These are phyloP conservation scores for Plasmopara halstedii DNA, from an alignment of 352 stramenopile species.

Conservation along the genomic window DNA sequence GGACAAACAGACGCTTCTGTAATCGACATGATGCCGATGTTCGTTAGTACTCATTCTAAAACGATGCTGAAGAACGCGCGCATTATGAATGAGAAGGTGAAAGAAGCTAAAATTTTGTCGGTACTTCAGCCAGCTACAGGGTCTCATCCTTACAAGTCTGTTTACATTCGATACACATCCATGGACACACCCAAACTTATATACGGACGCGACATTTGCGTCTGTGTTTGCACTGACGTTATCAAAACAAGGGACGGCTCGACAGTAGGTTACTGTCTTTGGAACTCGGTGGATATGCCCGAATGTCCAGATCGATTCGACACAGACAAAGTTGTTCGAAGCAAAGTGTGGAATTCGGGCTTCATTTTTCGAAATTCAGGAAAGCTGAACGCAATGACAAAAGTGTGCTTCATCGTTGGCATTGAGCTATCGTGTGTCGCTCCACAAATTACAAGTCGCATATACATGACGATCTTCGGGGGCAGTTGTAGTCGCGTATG, in stretches of 20 bases:
- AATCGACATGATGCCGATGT: constrained; percentile 43
- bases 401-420: constrained; percentile 44
- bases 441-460: constrained; percentile 18
- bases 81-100: constrained; percentile 43
- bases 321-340: constrained; percentile 26
- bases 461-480: constrained; percentile 39
- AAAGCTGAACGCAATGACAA: constrained; percentile 24
- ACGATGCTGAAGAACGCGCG: constrained; percentile 39
- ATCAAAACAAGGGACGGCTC: constrained; percentile 16
- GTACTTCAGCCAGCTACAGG: constrained; percentile 22
- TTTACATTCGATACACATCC: constrained; percentile 30
- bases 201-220: constrained; percentile 28
- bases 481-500: constrained; percentile 34
- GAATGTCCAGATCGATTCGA: constrained; percentile 24
- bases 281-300: constrained; percentile 38
- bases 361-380: constrained; percentile 39
- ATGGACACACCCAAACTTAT: constrained; percentile 35
- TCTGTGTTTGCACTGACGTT: constrained; percentile 27
- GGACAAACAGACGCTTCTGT: constrained; percentile 27
- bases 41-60: constrained; percentile 30
- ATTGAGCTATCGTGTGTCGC: constrained; percentile 18
- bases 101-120: constrained; percentile 38
- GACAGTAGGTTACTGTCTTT: constrained; percentile 51
- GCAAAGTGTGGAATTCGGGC: constrained; percentile 34
- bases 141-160: constrained; percentile 19